phyloP scores from a whole-genome alignment of 2,329 filamentous ascomycete species.

The Fusarium devonianum region DNA sequence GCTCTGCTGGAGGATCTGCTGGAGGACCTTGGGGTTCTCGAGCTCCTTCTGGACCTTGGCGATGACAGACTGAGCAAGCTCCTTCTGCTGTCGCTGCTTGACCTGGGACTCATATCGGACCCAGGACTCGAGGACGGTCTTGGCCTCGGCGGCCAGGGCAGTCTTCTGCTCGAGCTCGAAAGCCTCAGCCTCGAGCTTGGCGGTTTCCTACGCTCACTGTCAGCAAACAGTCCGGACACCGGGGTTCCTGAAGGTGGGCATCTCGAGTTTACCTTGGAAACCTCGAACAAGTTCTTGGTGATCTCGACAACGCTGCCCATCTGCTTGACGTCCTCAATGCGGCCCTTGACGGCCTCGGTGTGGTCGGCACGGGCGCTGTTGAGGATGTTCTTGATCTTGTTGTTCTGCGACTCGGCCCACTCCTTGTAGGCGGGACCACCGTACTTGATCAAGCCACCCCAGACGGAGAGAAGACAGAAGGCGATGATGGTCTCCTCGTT shows the following conservation, averaged over 20 bases:
- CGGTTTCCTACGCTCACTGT: constrained; percentile 77
- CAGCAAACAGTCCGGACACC: constrained; percentile 27
- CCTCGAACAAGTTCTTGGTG: constrained; percentile 95
- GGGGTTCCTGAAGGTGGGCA: constrained; percentile 12
- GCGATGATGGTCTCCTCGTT: constrained; percentile 98
- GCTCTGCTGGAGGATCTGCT: constrained; percentile 98
- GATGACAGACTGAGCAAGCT: constrained; percentile 91
- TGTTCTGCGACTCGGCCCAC: constrained; percentile 88
- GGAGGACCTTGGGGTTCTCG: constrained; percentile 94
- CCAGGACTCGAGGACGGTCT: constrained; percentile 96
- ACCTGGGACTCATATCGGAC: constrained; percentile 98
- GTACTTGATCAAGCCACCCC: constrained; percentile 90
- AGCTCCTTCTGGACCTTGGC: constrained; percentile 99
- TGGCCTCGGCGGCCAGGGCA: constrained; percentile 89
- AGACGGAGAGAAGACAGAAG: constrained; percentile 91
- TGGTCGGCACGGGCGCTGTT: constrained; percentile 94
- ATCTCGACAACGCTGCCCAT: constrained; percentile 93
- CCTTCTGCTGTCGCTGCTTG: constrained; percentile 97
- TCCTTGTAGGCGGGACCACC: constrained; percentile 90
- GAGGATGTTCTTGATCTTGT: constrained; percentile 94
- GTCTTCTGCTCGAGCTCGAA: constrained; percentile 98
- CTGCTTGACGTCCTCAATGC: constrained; percentile 94
- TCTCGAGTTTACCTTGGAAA: constrained; percentile 81
- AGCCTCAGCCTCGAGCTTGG: constrained; percentile 91
- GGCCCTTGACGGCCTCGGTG: constrained; percentile 91